These are phyloP conservation scores for Calonectria pteridis DNA, from an alignment of 2,329 filamentous ascomycete genomes.

Conservation along the genomic window DNA sequence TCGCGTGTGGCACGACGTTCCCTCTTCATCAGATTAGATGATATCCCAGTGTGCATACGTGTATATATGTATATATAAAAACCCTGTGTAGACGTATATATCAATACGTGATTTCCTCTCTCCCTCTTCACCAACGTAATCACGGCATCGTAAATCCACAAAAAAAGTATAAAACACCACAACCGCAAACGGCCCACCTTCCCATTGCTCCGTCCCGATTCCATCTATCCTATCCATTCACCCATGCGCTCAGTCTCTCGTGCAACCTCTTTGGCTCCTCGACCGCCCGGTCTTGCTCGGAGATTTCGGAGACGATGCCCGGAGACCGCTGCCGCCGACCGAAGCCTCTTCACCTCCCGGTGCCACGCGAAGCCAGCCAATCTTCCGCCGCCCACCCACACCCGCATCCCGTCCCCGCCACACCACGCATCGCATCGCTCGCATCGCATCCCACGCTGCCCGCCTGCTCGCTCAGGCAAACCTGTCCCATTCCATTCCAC, in stretches of 20 bases:
- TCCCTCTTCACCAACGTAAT: background rate
- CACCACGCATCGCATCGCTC: background rate
- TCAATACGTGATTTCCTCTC: background rate
- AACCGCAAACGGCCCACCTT: background rate
- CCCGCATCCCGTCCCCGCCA: constrained; percentile 8
- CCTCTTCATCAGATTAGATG: constrained; percentile 10
- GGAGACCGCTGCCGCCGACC: constrained; percentile 15
- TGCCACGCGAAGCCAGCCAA: background rate
- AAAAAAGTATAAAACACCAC: background rate
- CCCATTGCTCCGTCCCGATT: constrained; percentile 30
- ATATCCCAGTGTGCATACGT: background rate
- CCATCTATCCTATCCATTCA: constrained; percentile 32
- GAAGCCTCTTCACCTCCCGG: background rate
- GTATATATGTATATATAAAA: background rate
- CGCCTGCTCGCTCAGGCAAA: background rate
- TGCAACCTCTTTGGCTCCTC: background rate
- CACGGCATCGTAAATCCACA: background rate
- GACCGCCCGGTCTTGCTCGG: constrained; percentile 28
- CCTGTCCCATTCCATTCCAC: constrained; percentile 6
- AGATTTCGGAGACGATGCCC: constrained; percentile 42
- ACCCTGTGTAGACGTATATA: background rate
- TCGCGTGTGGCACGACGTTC: background rate
- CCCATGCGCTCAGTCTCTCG: constrained; percentile 4
- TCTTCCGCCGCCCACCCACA: background rate
- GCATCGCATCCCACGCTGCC: background rate